Evolutionary conservation across 257 asterid species (phyloP).

Genomic region (Osmanthus fragrans): DNA sequence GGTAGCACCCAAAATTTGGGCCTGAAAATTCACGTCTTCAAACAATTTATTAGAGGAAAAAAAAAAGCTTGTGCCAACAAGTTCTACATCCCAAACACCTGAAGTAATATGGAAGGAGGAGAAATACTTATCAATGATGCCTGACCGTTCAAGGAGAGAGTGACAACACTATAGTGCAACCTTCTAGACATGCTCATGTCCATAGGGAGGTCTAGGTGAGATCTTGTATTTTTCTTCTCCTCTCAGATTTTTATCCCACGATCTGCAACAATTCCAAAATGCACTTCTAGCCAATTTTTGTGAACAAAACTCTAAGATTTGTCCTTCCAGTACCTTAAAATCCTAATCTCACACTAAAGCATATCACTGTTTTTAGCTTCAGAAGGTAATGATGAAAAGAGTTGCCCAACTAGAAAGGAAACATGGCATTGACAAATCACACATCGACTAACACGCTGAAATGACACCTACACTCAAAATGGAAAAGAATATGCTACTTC

Average conservation of each 20-base stretch:
- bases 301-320: conserved; percentile 1
- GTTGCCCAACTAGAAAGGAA: conserved; percentile 1
- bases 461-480: background rate
- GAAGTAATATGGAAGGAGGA: conserved; percentile 1
- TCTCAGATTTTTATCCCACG: background rate
- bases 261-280: background rate
- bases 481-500: background rate
- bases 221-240: background rate
- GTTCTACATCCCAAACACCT: conserved; percentile 1
- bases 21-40: background rate
- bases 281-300: background rate
- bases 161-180: background rate
- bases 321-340: background rate
- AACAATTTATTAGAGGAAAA: background rate
- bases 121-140: background rate
- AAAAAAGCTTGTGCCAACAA: background rate
- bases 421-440: conserved; percentile 13
- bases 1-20: background rate
- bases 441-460: background rate
- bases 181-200: background rate
- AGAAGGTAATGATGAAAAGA: conserved; percentile 1
- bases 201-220: conserved; percentile 2
- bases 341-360: background rate
- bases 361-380: conserved; percentile 5
- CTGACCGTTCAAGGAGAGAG: background rate